Evolutionary conservation across 768 basidiomycete species (phyloP), one percentile per base, ranked within the genome.

Genomic region (Pleurotus ostreatus): DNA sequence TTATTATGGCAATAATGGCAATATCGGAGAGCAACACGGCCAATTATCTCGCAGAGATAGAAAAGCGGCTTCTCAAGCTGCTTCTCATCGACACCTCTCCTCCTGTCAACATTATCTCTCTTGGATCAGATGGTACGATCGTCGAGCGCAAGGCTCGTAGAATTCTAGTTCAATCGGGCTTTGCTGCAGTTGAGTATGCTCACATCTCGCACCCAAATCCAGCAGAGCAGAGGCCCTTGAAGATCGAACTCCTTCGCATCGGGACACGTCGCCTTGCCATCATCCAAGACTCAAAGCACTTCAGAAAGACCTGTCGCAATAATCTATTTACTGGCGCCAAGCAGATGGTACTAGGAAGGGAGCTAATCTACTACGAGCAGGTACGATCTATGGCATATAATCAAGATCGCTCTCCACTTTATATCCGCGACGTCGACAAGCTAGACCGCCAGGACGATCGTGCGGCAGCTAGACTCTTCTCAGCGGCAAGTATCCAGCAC

Each of bases 381-480:
- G 60, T 72, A 8, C 61, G 56, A 0, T 43, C 57, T 0, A 53
- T 70, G 18, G 63, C 64, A 7, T 43, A 47, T 11, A 57, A 58
- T 12, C 43, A 41, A 13, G 59, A 53, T 11, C 5, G 11, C 5
- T 57, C 65, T 4, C 68, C 66, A 1, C 41, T 71, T 0, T 68
- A 57, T 49, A 39, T 7, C 9, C 64, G 65, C 2, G 69, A 71
- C 60, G 69, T 78, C 77, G 4, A 23, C 23, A 23, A 23, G 23
- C 23, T 23, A 2, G 23, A 23, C 23, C 4, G 23, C 4, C 23
- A 79, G 60, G 78, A 78, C 56, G 75, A 79, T 56, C 65, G 66
- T 61, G 78, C 77, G 0, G 75, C 75, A 0, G 55, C 66, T 4
- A 67, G 72, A 0, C 63, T 77, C 0, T 74, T 76, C 57, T 71